Conservation (phyloP, 1,139 yeast genomes). For the Hanseniaspora uvarum region DNA sequence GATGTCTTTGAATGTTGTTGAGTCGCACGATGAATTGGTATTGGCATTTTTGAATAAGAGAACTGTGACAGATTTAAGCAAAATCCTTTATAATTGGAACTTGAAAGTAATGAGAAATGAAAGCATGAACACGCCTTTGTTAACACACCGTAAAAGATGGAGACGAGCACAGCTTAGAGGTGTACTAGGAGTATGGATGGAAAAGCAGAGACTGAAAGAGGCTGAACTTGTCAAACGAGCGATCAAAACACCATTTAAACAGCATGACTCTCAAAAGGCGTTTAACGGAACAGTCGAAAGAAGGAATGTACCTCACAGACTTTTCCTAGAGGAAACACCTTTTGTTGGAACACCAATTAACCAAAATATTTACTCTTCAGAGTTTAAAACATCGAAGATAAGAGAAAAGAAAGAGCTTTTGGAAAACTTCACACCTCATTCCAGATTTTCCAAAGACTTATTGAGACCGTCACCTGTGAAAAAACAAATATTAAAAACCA, state of each 20-base stretch:
- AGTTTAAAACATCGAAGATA: background rate
- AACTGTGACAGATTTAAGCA: slow-evolving; percentile 21
- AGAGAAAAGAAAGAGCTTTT: slow-evolving; percentile 1
- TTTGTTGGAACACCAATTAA: background rate
- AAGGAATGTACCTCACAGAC: background rate
- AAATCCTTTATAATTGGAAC: slow-evolving; percentile 30
- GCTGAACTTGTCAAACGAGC: background rate
- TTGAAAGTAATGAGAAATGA: slow-evolving; percentile 28
- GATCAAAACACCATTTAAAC: background rate
- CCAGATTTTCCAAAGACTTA: background rate
- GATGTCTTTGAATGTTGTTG: background rate
- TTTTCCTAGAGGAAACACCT: background rate
- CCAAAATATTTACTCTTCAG: slow-evolving; percentile 2
- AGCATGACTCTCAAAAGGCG: background rate
- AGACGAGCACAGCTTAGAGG: slow-evolving; percentile 33
- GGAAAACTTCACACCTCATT: background rate
- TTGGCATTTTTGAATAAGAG: background rate
- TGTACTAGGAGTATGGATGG: slow-evolving; percentile 31
- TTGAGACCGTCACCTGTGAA: slow-evolving; percentile 4
- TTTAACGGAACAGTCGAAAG: background rate
- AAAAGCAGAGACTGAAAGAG: background rate
- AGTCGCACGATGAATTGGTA: background rate
- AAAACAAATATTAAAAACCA: background rate
- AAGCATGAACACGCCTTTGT: slow-evolving; percentile 30
- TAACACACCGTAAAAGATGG: slow-evolving; percentile 32